A percentile compares a stretch with the other conserved stretches of the same genome.
phyloP scores from a whole-genome alignment of 2,329 filamentous ascomycete genomes.

The Calonectria pteridis region DNA sequence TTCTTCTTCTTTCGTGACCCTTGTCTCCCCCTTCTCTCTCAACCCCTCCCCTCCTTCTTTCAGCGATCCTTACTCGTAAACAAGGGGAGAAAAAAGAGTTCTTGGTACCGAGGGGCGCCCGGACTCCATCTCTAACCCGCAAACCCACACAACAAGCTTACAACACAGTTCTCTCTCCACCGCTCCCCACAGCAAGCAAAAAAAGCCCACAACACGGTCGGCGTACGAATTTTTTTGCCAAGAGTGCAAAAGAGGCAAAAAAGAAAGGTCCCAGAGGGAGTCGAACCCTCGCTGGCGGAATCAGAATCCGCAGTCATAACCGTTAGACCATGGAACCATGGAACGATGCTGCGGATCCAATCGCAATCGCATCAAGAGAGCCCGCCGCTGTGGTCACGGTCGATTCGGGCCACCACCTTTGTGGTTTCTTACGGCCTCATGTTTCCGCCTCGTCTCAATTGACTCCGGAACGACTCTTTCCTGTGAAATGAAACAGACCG shows the following conservation, averaged over 20 bases:
- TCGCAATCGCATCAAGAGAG: conserved; percentile 32
- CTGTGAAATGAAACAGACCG: conserved; percentile 24
- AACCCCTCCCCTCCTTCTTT: neutral
- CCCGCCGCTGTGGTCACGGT: neutral
- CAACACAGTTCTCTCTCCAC: neutral
- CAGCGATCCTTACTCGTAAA: neutral
- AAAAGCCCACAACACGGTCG: neutral
- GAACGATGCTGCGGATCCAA: conserved; percentile 25
- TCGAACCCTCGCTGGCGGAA: conserved; percentile 39
- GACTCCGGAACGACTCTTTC: conserved; percentile 9
- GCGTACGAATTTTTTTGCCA: too few relatives aligned
- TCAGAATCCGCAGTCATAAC: conserved; percentile 40
- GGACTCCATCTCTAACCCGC: neutral
- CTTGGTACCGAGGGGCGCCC: neutral
- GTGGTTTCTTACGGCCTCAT: neutral
- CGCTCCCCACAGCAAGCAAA: neutral
- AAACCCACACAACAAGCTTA: neutral
- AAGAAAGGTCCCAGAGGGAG: conserved; percentile 35
- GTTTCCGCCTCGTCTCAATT: conserved; percentile 23
- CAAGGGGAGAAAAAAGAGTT: neutral
- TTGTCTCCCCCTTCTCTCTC: neutral
- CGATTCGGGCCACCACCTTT: neutral
- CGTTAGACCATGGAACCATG: conserved; percentile 38
- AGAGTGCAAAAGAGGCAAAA: conserved; percentile 23
- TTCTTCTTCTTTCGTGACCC: neutral